Evolutionary conservation across 306 rosid genomes (phyloP).

Genomic region (Dryas octopetala): DNA sequence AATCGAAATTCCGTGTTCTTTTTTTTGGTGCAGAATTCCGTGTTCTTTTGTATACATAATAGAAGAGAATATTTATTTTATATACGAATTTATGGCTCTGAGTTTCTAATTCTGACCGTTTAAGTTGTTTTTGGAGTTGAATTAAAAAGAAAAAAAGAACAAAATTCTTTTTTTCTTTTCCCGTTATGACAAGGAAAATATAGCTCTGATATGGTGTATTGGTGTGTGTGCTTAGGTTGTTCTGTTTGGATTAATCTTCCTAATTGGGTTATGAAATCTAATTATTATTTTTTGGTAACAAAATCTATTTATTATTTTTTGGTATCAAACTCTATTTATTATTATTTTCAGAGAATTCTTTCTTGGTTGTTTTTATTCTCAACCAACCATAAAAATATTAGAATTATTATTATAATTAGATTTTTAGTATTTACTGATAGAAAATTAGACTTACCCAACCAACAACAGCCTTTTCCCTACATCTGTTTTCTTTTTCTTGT

Average conservation of each 20-base stretch:
- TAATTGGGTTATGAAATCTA: background rate
- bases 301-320: background rate
- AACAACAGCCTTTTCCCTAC: background rate
- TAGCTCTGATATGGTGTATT: background rate
- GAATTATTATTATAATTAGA: background rate
- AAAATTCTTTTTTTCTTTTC: background rate
- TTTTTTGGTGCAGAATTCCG: background rate
- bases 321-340: background rate
- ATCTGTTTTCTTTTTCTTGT: background rate
- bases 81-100: conserved; percentile 9
- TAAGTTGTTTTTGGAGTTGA: background rate
- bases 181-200: background rate
- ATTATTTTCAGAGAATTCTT: background rate
- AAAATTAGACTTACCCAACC: background rate
- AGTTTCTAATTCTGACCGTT: conserved; percentile 19
- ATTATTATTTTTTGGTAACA: background rate
- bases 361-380: background rate
- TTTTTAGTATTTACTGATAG: background rate
- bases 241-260: background rate
- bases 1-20: conserved; percentile 7
- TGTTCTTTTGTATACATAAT: background rate
- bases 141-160: too few species aligned
- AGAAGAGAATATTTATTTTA: conserved; percentile 21
- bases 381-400: background rate
- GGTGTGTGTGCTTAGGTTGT: background rate